Evolutionary conservation across 1,284 basidiomycete genomes (phyloP).

Genomic region (Apiotrichum domesticum): DNA sequence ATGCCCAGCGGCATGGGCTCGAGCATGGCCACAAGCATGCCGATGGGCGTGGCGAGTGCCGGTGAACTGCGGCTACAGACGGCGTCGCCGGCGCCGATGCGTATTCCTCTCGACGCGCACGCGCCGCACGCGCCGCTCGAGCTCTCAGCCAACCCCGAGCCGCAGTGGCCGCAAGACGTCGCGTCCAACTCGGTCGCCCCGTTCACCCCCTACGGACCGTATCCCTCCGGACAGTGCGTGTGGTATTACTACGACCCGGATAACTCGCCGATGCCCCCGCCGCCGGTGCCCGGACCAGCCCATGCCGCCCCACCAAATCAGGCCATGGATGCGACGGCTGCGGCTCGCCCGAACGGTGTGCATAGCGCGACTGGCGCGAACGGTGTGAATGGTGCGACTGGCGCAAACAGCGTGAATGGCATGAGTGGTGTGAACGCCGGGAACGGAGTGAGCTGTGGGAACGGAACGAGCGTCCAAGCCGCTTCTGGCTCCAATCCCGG

Average conservation of each 20-base stretch:
- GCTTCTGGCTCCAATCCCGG: too few relatives aligned
- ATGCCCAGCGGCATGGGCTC: too few relatives aligned
- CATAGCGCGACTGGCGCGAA: too few relatives aligned
- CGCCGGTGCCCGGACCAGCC: neutral
- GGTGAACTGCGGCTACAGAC: too few relatives aligned
- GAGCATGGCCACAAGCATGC: too few relatives aligned
- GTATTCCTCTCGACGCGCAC: neutral
- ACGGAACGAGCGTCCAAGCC: too few relatives aligned
- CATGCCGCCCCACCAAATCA: neutral
- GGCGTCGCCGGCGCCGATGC: neutral
- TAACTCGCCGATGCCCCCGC: constrained; percentile 1
- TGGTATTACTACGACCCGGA: constrained; percentile 3
- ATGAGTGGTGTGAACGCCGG: neutral
- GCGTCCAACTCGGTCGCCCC: neutral
- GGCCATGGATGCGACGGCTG: neutral
- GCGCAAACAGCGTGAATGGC: too few relatives aligned
- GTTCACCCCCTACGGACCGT: neutral
- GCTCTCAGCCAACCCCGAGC: neutral
- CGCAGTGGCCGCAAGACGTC: neutral
- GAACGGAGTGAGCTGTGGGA: too few relatives aligned
- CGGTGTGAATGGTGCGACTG: too few relatives aligned
- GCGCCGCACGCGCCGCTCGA: neutral
- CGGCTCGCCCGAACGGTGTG: neutral
- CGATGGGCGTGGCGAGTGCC: too few relatives aligned
- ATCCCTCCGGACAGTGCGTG: neutral